A percentile compares a stretch with the other conserved stretches of the same genome.
Evolutionary conservation across 208 protist genomes (phyloP).

Genomic region (Trypanosoma cruzi): DNA sequence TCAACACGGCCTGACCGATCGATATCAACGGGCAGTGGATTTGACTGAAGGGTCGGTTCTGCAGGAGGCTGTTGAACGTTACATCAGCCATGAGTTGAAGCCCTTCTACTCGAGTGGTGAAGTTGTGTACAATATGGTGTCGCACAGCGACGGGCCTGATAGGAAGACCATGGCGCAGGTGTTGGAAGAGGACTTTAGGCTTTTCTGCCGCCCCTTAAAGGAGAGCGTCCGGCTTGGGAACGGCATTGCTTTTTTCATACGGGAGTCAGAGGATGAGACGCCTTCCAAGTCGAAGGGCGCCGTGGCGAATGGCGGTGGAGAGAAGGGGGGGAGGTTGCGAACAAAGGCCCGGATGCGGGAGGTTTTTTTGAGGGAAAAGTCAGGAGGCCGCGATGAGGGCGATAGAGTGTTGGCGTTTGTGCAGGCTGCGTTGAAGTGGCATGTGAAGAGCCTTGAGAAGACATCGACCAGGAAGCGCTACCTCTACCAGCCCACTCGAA

Average conservation of each 20-base stretch:
- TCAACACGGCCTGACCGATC: conserved; percentile 26
- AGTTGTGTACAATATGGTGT: conserved; percentile 18
- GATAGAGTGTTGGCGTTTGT: conserved; percentile 35
- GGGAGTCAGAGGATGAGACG: conserved; percentile 8
- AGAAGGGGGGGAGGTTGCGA: neutral
- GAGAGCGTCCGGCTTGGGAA: conserved; percentile 22
- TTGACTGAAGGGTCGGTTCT: conserved; percentile 49
- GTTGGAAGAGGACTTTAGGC: conserved; percentile 23
- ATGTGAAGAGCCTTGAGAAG: conserved; percentile 39
- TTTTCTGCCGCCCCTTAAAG: conserved; percentile 22
- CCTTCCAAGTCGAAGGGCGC: neutral
- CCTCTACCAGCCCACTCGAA: conserved; percentile 61
- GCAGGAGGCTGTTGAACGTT: conserved; percentile 64
- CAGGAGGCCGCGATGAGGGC: neutral
- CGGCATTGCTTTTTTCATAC: conserved; percentile 4
- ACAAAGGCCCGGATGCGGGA: conserved; percentile 18
- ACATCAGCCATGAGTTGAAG: conserved; percentile 44
- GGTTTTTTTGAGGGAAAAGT: conserved; percentile 13
- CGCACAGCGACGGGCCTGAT: neutral
- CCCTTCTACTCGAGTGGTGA: conserved; percentile 47
- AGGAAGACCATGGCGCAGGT: conserved; percentile 9
- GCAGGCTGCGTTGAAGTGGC: conserved; percentile 43
- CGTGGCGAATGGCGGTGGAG: neutral
- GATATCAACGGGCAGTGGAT: conserved; percentile 29
- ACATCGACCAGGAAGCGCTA: conserved; percentile 44